Evolutionary conservation across 495 filamentous ascomycete species (phyloP), one percentile per base, ranked within the genome.

Genomic region (Ramalina peruviana): DNA sequence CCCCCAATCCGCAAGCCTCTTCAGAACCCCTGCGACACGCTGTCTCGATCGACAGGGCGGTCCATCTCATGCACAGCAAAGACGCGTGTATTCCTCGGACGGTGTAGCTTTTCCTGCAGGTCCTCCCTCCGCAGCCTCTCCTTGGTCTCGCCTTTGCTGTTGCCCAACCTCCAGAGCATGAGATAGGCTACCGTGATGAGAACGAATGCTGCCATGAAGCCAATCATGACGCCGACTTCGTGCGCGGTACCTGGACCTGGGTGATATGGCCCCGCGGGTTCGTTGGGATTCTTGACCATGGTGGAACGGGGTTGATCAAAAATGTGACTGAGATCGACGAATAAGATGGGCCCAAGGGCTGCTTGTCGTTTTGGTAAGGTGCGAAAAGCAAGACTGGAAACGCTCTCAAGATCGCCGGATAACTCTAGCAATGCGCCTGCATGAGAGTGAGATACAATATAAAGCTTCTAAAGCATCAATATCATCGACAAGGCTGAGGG

Each of bases 161-260:
- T 53, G 43, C 37, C 21, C 37, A 53, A 19, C 7, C 58, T 53
- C 69, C 71, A 72, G 38, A 68, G 26, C 17, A 65, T 49, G 3
- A 61, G 50, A 38, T 73, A 73, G 6, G 64, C 52, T 0, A 40
- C 64, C 49, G 70, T 66, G 10, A 65, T 64, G 15, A 68, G 55
- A 36, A 67, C 23, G 50, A 62, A 70, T 1, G 63, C 61, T 26
- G 51, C 53, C 4, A 69, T 52, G 49, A 73, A 71, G 27, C 60
- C 70, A 51, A 70, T 64, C 46, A 71, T 61, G 25, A 70, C 62
- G 27, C 69, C 70, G 3, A 72, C 56, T 51, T 72, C 70, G 30
- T 62, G 62, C n/a, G n/a, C 53, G 3, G 48, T 51, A 3, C 42
- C 48, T 20, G 53, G 53, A 19, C 48, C 53, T 20, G 53, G 27